Evolutionary conservation across 1,139 yeast genomes (phyloP), one percentile per base, ranked within the genome.

Genomic region (Candida sp.): DNA sequence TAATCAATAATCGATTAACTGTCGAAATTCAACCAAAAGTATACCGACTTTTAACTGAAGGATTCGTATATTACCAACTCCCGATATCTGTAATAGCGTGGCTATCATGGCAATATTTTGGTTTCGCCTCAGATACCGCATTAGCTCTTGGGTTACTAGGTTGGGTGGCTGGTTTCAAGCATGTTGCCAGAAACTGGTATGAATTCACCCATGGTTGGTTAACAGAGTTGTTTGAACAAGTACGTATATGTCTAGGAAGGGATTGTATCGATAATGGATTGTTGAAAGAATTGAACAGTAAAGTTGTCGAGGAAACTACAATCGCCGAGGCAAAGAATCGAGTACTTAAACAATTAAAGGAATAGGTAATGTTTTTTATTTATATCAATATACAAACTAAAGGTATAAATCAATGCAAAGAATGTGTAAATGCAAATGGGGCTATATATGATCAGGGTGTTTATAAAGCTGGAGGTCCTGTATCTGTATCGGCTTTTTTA

Each of bases 91-190:
- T 65, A 1, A 45, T 73, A 7, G 57, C 76, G 4, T 52, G 60
- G 11, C 45, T 61, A 5, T 60, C 73, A 0, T 70, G 64, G 51
- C 61, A 64, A 40, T 61, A 60, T 45, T 70, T 73, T 49, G 75
- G 63, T 3, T 61, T 71, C 44, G 55, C 64, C 2, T 47, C 58
- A 1, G 66, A 73, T 42, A 57, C 68, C 11, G 64, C 70, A 0
- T 43, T 63, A 22, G 74, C 77, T 0, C 54, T 73, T 12, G 63
- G 60, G 4, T 53, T 61, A 5, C 55, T 73, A n/a, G 79, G 79
- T 1, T 63, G 72, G 66, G 69, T 68, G 5, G 53, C 69, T 43
- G 79, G 79, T 5, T 70, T 73, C 52, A 72, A 72, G 45, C 63
- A 70, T 42, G 74, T 73, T 2, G 66, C 76, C 5, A 68, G 64